Evolutionary conservation across 2,329 filamentous ascomycete genomes (phyloP).

Genomic region (Drechslera avenae): DNA sequence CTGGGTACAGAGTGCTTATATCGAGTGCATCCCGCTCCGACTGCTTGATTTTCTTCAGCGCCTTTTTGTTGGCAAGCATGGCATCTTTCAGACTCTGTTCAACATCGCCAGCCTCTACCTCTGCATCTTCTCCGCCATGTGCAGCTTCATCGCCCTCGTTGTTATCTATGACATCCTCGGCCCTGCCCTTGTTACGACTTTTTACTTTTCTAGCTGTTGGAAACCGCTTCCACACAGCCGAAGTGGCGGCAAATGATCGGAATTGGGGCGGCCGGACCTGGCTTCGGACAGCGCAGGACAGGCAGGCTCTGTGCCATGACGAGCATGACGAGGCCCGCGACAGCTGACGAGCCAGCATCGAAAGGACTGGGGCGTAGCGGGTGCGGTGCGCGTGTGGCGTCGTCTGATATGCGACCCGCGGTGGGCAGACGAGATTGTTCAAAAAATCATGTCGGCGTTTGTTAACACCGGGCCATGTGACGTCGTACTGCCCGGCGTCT

Average conservation of each 20-base stretch:
- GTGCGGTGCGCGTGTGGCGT: slow-evolving; percentile 2
- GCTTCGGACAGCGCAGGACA: slow-evolving; percentile 26
- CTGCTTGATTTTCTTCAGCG: slow-evolving; percentile 7
- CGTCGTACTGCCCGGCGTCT: neutral
- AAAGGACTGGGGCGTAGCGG: slow-evolving; percentile 1
- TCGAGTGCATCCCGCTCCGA: slow-evolving; percentile 21
- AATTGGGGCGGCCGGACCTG: slow-evolving; percentile 6
- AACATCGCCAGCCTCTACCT: neutral
- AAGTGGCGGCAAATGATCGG: slow-evolving; percentile 28
- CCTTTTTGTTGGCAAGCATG: slow-evolving; percentile 19
- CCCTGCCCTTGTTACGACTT: neutral
- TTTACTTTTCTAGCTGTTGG: neutral
- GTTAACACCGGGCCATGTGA: slow-evolving; percentile 13
- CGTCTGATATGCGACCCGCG: slow-evolving; percentile 10
- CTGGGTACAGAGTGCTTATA: slow-evolving; percentile 31
- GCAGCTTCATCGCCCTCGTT: neutral
- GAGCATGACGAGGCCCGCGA: slow-evolving; percentile 25
- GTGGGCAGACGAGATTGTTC: neutral
- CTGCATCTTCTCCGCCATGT: neutral
- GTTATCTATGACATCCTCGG: neutral
- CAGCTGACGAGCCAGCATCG: slow-evolving; percentile 37
- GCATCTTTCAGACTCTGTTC: slow-evolving; percentile 28
- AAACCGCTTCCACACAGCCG: slow-evolving; percentile 5
- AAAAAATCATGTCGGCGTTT: slow-evolving; percentile 20
- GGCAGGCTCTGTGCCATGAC: slow-evolving; percentile 27